Evolutionary conservation across 2,329 filamentous ascomycete genomes (phyloP), one percentile per base, ranked within the genome.

Genomic region (Botryotinia globosa): DNA sequence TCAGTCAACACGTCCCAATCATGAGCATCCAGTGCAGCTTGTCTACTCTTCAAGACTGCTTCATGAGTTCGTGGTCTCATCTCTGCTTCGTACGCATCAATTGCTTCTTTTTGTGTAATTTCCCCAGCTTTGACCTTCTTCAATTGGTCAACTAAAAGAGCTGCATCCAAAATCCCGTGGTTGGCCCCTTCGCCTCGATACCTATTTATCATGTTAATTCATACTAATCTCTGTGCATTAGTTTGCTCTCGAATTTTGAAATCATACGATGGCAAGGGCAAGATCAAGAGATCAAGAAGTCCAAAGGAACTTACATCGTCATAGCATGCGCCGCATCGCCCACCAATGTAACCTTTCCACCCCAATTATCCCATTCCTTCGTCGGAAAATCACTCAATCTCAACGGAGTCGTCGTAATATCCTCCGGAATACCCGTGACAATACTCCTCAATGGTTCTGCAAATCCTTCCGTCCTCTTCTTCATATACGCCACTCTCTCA

Each of bases 131-230:
- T 29, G 39, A 73, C 34, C 66, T 72, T 71, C 73, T 76, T 71
- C 32, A 80, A 54, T 12, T 78, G 75, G 22, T 82, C 81, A 0
- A 83, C 80, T 51, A 88, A 82, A 44, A 87, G 84, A 2, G 82
- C 77, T 0, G 87, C 85, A 75, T 89, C 87, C 8, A 85, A 77
- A 45, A 89, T 85, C 4, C 85, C 86, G 70, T 88, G 87, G 74
- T 89, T 89, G 10, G 86, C 87, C 1, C 86, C 87, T 79, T 89
- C 87, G 2, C 87, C 87, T 8, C 87, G 83, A 76, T 86, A 80
- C 69, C 69, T 71, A 20, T 65, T 66, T 16, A 5, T 56, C 16
- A 22, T 25, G 25, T 65, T 7, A 54, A 32, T 18, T 34, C 29
- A 20, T 22, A n/a, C 25, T 22, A 44, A 51, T 16, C 20, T n/a